Evolutionary conservation across 2,329 filamentous ascomycete species (phyloP).

Genomic region (Paecilomyces dactylethromorphus): DNA sequence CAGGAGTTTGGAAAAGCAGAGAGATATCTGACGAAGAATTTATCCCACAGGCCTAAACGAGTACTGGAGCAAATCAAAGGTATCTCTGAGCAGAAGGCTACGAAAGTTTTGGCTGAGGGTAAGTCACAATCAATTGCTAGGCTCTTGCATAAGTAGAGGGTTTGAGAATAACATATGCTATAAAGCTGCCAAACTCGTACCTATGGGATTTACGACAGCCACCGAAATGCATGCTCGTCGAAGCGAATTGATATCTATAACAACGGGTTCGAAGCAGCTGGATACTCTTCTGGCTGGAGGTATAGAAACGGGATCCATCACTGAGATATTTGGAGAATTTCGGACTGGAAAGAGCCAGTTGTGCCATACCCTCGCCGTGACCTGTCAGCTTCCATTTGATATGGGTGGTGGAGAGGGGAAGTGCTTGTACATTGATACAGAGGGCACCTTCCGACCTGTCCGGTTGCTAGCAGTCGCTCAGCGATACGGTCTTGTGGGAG

Average conservation of each 20-base stretch:
- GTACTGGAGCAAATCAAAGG: conserved; percentile 92
- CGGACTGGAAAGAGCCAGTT: conserved; percentile 98
- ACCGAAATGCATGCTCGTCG: conserved; percentile 98
- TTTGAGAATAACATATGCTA: conserved; percentile 6
- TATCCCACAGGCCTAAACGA: conserved; percentile 53
- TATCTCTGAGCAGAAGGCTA: conserved; percentile 94
- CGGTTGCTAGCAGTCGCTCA: conserved; percentile 87
- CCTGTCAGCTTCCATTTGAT: conserved; percentile 94
- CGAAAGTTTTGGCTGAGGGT: conserved; percentile 87
- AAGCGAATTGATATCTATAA: conserved; percentile 96
- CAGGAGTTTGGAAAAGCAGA: conserved; percentile 12
- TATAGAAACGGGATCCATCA: conserved; percentile 94
- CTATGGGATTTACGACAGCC: conserved; percentile 97
- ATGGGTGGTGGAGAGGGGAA: conserved; percentile 99
- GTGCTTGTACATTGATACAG: conserved; percentile 96
- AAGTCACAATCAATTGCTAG: conserved; percentile 13
- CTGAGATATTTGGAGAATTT: conserved; percentile 97
- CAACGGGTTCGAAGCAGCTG: conserved; percentile 93
- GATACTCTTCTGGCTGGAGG: conserved; percentile 92
- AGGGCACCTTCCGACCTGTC: conserved; percentile 93
- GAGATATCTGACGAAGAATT: conserved; percentile 2
- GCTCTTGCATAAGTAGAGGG: background rate
- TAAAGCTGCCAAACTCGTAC: conserved; percentile 85
- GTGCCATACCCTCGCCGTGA: conserved; percentile 96
- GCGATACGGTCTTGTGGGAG: conserved; percentile 86